These are phyloP conservation scores for Pythium apleroticum DNA, from an alignment of 352 stramenopile genomes.

Conservation along the genomic window DNA sequence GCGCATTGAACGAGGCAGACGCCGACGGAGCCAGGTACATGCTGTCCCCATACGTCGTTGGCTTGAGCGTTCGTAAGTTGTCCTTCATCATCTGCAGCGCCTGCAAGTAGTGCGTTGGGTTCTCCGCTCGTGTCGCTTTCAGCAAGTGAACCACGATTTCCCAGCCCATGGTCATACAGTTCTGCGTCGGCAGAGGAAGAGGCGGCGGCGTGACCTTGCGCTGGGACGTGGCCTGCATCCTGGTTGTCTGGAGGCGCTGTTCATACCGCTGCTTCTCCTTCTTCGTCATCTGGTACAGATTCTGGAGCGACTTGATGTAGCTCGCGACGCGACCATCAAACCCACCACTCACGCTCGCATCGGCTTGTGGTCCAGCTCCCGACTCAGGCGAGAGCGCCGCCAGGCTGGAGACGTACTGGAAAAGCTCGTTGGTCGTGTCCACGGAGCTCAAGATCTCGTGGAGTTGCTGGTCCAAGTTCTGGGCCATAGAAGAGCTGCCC, in stretches of 20 bases:
- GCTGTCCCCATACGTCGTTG: constrained; percentile 76
- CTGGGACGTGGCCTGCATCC: constrained; percentile 56
- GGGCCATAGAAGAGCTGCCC: constrained; percentile 14
- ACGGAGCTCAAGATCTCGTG: constrained; percentile 74
- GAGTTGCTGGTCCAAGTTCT: constrained; percentile 56
- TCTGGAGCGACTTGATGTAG: constrained; percentile 76
- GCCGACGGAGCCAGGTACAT: constrained; percentile 83
- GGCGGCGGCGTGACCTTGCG: constrained; percentile 70
- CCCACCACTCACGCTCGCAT: constrained; percentile 16
- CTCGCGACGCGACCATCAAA: constrained; percentile 70
- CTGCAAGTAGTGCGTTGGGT: constrained; percentile 62
- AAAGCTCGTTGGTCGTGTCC: constrained; percentile 77
- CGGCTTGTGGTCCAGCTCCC: background rate
- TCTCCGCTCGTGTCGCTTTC: constrained; percentile 61
- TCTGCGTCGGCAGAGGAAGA: constrained; percentile 79
- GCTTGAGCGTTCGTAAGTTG: constrained; percentile 66
- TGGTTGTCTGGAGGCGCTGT: constrained; percentile 56
- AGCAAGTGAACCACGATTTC: constrained; percentile 75
- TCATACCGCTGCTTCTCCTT: constrained; percentile 82
- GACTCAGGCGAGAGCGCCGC: constrained; percentile 32
- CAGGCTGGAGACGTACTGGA: constrained; percentile 76
- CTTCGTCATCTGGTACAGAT: constrained; percentile 73
- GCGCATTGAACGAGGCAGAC: constrained; percentile 64
- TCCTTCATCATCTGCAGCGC: constrained; percentile 78
- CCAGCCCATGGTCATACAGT: constrained; percentile 83